A percentile compares a stretch with the other conserved stretches of the same genome.
Evolutionary conservation across 352 stramenopile genomes (phyloP).

Genomic region (Phytophthora megakarya): DNA sequence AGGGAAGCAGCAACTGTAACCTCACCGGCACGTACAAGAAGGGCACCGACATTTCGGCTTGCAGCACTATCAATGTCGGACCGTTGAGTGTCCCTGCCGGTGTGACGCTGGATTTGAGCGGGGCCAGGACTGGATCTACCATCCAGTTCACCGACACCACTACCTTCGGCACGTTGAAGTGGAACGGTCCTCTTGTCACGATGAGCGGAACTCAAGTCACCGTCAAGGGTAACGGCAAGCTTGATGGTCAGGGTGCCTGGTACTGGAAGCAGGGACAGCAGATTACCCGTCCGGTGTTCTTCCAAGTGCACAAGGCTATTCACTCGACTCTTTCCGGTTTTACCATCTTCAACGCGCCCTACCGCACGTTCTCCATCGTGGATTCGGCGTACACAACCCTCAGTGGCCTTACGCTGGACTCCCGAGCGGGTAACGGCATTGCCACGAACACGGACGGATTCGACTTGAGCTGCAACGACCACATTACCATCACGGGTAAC

Average conservation of each 20-base stretch:
- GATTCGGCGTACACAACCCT: constrained; percentile 27
- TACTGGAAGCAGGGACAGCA: constrained; percentile 44
- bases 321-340: constrained; percentile 38
- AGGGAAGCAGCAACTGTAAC: constrained; percentile 27
- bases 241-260: constrained; percentile 42
- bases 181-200: constrained; percentile 39
- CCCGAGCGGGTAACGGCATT: constrained; percentile 18
- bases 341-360: constrained; percentile 35
- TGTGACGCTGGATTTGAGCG: constrained; percentile 41
- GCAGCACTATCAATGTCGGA: constrained; percentile 30
- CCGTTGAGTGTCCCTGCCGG: constrained; percentile 38
- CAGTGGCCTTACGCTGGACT: constrained; percentile 18
- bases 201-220: constrained; percentile 35
- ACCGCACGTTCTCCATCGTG: constrained; percentile 29
- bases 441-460: constrained; percentile 42
- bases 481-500: constrained; percentile 32
- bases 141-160: constrained; percentile 42
- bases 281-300: constrained; percentile 40
- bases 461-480: background rate
- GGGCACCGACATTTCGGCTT: constrained; percentile 35
- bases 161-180: constrained; percentile 39
- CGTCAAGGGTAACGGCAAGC: constrained; percentile 37
- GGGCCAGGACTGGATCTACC: constrained; percentile 32
- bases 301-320: constrained; percentile 30
- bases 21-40: constrained; percentile 45